Conservation (phyloP, 2,329 filamentous ascomycete genomes). For the Tolypocladium inflatum region DNA sequence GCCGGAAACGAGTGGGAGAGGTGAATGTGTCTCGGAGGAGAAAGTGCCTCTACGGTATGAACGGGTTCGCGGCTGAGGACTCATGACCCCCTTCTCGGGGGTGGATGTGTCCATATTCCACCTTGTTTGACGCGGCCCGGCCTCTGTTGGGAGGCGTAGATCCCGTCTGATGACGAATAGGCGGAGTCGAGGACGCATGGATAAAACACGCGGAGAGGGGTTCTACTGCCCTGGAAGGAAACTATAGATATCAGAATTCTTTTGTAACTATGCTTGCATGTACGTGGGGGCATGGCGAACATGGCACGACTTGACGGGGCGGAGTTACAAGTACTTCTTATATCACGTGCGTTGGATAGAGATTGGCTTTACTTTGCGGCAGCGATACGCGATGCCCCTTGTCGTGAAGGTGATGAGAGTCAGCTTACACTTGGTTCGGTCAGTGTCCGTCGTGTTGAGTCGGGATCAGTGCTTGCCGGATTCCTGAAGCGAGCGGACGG, state of each 20-base stretch:
- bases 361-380: neutral
- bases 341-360: neutral
- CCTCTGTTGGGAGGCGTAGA: neutral
- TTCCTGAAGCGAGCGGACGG: neutral
- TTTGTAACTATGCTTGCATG: neutral
- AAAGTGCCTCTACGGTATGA: neutral
- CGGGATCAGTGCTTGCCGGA: neutral
- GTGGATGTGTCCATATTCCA: neutral
- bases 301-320: neutral
- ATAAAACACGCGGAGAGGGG: neutral
- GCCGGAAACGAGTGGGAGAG: constrained; percentile 45
- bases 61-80: neutral
- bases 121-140: too few species aligned
- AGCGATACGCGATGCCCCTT: neutral
- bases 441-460: neutral
- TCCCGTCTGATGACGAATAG: neutral
- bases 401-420: neutral
- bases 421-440: neutral
- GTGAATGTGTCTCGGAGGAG: constrained; percentile 7
- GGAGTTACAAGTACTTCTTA: neutral
- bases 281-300: neutral
- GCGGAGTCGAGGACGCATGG: neutral
- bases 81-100: neutral
- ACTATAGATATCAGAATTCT: neutral
- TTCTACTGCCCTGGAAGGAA: neutral